Percentiles rank a stretch among this genome's conserved stretches.
Evolutionary conservation across 352 stramenopile genomes (phyloP).

Genomic region (Pythium sp.): DNA sequence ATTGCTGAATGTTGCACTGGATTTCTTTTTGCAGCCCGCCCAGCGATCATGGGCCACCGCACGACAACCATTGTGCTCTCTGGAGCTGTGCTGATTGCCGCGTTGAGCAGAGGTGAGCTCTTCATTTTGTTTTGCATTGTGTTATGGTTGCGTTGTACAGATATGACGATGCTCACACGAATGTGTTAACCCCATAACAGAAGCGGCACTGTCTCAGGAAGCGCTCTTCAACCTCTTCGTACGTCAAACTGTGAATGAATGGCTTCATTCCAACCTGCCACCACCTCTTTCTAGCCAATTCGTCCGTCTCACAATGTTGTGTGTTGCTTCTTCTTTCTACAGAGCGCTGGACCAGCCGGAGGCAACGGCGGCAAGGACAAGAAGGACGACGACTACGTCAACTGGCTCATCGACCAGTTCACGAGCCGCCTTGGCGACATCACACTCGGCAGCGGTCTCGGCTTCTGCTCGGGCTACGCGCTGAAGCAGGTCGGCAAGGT

Average conservation of each 20-base stretch:
- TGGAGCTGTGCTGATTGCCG: conserved; percentile 46
- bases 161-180: neutral
- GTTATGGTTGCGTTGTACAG: neutral
- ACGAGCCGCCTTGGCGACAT: conserved; percentile 65
- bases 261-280: neutral
- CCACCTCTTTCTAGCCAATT: neutral
- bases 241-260: neutral
- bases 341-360: conserved; percentile 26
- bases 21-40: conserved; percentile 8
- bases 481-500: conserved; percentile 83
- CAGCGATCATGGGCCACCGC: conserved; percentile 14
- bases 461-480: conserved; percentile 85
- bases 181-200: conserved; percentile 5
- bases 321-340: neutral
- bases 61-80: conserved; percentile 26
- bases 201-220: conserved; percentile 48
- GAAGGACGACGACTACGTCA: conserved; percentile 42
- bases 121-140: neutral
- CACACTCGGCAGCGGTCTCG: conserved; percentile 59
- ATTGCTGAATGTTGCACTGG: neutral
- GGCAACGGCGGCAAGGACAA: conserved; percentile 32
- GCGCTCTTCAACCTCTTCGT: conserved; percentile 36
- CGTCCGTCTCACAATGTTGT: neutral
- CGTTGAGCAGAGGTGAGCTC: conserved; percentile 33
- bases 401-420: conserved; percentile 64